phyloP scores from a whole-genome alignment of 1,284 basidiomycete species.

The Tranzscheliella williamsii region DNA sequence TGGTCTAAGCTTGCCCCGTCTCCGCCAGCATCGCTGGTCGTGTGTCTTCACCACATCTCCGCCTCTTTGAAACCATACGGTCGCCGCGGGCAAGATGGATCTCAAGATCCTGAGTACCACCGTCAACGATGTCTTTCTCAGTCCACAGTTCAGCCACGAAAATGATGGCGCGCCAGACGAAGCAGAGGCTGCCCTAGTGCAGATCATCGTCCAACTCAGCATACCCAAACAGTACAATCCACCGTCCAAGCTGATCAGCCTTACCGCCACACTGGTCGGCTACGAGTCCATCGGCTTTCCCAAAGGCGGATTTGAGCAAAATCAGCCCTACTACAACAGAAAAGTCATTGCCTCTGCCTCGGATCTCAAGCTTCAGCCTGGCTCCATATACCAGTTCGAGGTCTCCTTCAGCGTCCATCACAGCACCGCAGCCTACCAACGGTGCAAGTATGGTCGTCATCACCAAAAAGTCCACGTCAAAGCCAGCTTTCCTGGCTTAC shows the following conservation, averaged over 20 bases:
- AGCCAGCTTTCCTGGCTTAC: slow-evolving; percentile 35
- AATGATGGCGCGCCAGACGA: slow-evolving; percentile 22
- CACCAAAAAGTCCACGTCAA: slow-evolving; percentile 40
- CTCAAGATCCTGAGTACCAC: slow-evolving; percentile 44
- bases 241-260: slow-evolving; percentile 22
- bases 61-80: no score
- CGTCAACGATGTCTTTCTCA: slow-evolving; percentile 36
- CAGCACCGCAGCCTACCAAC: slow-evolving; percentile 36
- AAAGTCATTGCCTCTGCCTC: slow-evolving; percentile 31
- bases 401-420: slow-evolving; percentile 36
- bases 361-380: slow-evolving; percentile 31
- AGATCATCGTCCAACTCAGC: slow-evolving; percentile 35
- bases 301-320: slow-evolving; percentile 41
- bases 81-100: slow-evolving; percentile 32
- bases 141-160: slow-evolving; percentile 19
- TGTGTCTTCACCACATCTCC: no score
- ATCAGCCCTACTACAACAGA: slow-evolving; percentile 37
- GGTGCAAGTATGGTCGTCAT: slow-evolving; percentile 38
- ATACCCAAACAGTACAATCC: slow-evolving; percentile 23
- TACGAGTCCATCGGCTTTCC: slow-evolving; percentile 40
- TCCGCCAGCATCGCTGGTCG: no score
- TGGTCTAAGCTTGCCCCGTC: no score
- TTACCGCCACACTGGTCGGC: slow-evolving; percentile 27
- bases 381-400: slow-evolving; percentile 37
- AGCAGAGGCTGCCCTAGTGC: slow-evolving; percentile 22